Evolutionary conservation across 768 basidiomycete species (phyloP).

Genomic region (Tricholoma saponaceum): DNA sequence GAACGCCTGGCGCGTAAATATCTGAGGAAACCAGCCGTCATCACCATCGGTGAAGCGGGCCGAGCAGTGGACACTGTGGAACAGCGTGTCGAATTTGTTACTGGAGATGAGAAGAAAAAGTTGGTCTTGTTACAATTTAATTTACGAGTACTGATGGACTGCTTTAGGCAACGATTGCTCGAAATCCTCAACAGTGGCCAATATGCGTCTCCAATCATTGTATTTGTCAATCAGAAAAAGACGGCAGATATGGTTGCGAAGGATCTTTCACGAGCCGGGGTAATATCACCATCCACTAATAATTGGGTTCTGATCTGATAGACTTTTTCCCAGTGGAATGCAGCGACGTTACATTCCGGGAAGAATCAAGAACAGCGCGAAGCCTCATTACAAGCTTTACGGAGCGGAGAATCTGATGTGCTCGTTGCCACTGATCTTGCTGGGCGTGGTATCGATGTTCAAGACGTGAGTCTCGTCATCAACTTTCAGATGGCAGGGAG

Average conservation of each 20-base stretch:
- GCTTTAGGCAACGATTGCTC: slow-evolving; percentile 67
- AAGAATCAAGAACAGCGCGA: slow-evolving; percentile 98
- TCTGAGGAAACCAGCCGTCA: slow-evolving; percentile 85
- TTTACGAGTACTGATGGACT: slow-evolving; percentile 9
- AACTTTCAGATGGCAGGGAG: slow-evolving; percentile 97
- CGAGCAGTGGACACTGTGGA: slow-evolving; percentile 98
- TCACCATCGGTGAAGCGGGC: slow-evolving; percentile 97
- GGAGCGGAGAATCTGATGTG: slow-evolving; percentile 82
- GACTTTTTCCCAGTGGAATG: slow-evolving; percentile 62
- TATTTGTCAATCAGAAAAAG: slow-evolving; percentile 99
- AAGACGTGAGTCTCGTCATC: slow-evolving; percentile 92
- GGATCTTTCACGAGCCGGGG: slow-evolving; percentile 85
- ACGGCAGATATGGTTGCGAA: slow-evolving; percentile 98
- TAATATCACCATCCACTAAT: slow-evolving; percentile 35
- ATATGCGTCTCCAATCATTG: slow-evolving; percentile 89
- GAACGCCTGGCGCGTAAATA: slow-evolving; percentile 95
- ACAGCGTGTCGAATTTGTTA: slow-evolving; percentile 91
- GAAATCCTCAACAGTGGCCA: slow-evolving; percentile 89
- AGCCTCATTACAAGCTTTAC: slow-evolving; percentile 80
- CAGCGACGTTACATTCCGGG: slow-evolving; percentile 91
- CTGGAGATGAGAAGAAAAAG: slow-evolving; percentile 96
- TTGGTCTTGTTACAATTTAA: slow-evolving; percentile 27
- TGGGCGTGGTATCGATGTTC: slow-evolving; percentile 98
- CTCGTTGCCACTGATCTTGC: slow-evolving; percentile 97
- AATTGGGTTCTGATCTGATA: slow-evolving; percentile 2